A percentile compares a stretch with the other conserved stretches of the same genome.
phyloP scores from a whole-genome alignment of 306 rosid species.

The Oemleria cerasiformis region DNA sequence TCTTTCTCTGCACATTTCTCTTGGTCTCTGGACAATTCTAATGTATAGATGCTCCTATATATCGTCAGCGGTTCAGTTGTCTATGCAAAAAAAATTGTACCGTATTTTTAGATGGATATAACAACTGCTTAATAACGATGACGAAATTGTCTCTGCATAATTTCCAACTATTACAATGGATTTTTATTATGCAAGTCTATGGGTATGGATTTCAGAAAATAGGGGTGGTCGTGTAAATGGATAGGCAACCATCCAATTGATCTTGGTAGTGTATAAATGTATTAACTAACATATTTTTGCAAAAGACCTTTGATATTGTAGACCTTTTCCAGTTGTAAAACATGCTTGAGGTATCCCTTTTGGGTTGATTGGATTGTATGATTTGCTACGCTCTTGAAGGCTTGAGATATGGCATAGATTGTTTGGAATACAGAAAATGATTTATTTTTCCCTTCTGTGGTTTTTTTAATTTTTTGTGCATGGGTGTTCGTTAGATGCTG shows the following conservation, averaged over 20 bases:
- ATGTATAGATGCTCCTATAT: background rate
- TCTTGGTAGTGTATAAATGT: background rate
- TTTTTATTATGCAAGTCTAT: background rate
- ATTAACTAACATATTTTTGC: background rate
- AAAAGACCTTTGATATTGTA: background rate
- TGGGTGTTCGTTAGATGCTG: constrained; percentile 8
- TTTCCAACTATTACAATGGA: background rate
- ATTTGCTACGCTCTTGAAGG: background rate
- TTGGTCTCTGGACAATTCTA: background rate
- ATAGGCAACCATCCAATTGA: background rate
- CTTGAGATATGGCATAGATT: constrained; percentile 8
- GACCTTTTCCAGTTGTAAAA: background rate
- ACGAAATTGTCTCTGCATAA: background rate
- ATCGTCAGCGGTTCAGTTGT: background rate
- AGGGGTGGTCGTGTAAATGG: no score
- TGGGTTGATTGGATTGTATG: background rate
- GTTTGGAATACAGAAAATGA: background rate
- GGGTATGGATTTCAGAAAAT: background rate
- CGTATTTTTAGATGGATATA: background rate
- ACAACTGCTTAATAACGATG: background rate
- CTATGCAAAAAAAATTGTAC: background rate
- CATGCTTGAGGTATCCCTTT: background rate
- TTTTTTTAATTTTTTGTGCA: background rate
- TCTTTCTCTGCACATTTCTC: background rate
- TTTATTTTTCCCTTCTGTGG: background rate